These are phyloP conservation scores for Geotrichum citri-aurantii DNA, from an alignment of 1,139 yeast species.

Conservation along the genomic window DNA sequence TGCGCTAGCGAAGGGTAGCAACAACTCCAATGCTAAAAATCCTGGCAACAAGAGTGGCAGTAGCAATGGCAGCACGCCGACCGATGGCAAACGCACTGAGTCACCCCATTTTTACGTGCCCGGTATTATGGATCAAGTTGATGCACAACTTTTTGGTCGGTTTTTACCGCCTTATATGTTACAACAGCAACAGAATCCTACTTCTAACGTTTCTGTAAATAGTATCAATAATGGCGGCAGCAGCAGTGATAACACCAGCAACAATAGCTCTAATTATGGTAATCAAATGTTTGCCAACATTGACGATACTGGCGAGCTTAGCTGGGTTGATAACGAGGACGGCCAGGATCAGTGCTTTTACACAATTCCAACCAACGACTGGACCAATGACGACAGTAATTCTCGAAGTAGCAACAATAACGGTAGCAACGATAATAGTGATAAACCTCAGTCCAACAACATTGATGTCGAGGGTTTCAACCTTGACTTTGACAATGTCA, in stretches of 20 bases:
- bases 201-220: background rate
- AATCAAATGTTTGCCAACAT: background rate
- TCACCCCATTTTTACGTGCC: slow-evolving; percentile 47
- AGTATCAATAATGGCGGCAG: background rate
- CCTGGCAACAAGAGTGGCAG: background rate
- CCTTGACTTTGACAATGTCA: background rate
- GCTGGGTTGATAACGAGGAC: background rate
- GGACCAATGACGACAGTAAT: background rate
- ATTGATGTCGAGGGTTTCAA: background rate
- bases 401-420: background rate
- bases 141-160: slow-evolving; percentile 76
- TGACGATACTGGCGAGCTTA: background rate
- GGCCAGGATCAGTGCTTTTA: background rate
- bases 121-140: slow-evolving; percentile 77
- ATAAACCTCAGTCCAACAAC: background rate
- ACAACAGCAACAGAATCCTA: slow-evolving; percentile 15
- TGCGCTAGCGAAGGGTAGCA: background rate
- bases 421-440: background rate
- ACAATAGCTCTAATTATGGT: background rate
- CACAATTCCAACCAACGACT: background rate
- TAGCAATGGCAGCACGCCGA: background rate
- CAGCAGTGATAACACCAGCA: no score
- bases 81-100: slow-evolving; percentile 6
- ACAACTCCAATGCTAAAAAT: no score
- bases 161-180: slow-evolving; percentile 81